Evolutionary conservation across 164 flowering plant genomes (phyloP).

Genomic region (Dillenia suffruticosa): DNA sequence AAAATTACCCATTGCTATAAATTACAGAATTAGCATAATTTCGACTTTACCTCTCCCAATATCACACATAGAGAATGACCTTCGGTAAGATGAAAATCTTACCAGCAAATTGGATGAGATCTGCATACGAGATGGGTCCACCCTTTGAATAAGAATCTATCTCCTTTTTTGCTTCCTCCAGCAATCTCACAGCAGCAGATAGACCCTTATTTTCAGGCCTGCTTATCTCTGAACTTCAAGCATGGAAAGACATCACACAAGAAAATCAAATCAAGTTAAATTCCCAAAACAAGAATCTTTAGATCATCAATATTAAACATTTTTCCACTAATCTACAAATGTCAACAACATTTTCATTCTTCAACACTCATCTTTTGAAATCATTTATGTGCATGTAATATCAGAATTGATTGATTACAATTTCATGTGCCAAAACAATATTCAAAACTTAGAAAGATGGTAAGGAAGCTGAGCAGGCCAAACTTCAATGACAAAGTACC

Average conservation of each 20-base stretch:
- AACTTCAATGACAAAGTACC: constrained; percentile 32
- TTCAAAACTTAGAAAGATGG: not conserved
- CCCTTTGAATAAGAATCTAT: constrained; percentile 88
- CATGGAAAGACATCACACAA: constrained; percentile 15
- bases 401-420: not conserved
- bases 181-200: constrained; percentile 60
- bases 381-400: not conserved
- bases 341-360: too few relatives aligned
- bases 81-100: not conserved
- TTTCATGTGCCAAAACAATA: not conserved
- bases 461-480: too few relatives aligned
- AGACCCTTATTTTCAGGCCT: constrained; percentile 91
- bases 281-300: too few relatives aligned
- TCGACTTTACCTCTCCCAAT: too few relatives aligned
- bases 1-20: too few relatives aligned
- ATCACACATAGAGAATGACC: too few relatives aligned
- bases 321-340: too few relatives aligned
- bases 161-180: constrained; percentile 81
- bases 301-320: too few relatives aligned
- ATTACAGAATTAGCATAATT: too few relatives aligned
- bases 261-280: constrained; percentile 1
- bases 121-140: constrained; percentile 88
- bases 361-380: not conserved
- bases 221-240: constrained; percentile 88
- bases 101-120: constrained; percentile 93